Evolutionary conservation across 2,329 filamentous ascomycete species (phyloP), one percentile per base, ranked within the genome.

Genomic region (Aspergillus transmontanensis): DNA sequence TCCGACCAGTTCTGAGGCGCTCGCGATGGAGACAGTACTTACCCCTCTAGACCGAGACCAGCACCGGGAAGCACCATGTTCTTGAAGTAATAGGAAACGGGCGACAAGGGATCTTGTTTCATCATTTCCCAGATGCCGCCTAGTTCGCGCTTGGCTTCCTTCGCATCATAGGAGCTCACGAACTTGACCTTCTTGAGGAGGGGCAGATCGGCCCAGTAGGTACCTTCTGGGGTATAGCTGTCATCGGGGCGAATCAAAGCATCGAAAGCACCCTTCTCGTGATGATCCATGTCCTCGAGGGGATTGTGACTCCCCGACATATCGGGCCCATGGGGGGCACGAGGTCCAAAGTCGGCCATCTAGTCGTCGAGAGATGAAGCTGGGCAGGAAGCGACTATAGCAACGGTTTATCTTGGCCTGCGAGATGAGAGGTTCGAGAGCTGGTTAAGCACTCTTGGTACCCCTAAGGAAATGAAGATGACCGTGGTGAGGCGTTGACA

Each of bases 51-150:
- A 75, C 93, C 90, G 58, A 98, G 87, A 76, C 94, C 94, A 68
- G 93, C 93, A 79, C 94, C 94, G 57, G 94, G 94, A 63, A 98
- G 88, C 59, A 97, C 90, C 80, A 94, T 94, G 76, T 96, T 95
- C 74, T 89, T 87, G 76, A 96, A 90, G 78, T 98, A 98, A 85
- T 89, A 95, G 28, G 85, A 82, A n/a, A 98, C 61, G 0, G 94
- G 93, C 60, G 89, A 91, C 19, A 97, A 84, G 34, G 94, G 93
- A 73, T 97, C 93, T 60, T 88, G 84, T 83, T 96, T 97, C 73
- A 92, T 86, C 91, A 97, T 96, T 39, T 78, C 68, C 82, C 91
- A 90, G 68, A 95, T 89, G 41, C 81, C 80, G 26, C 71, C 73
- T 46, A 90, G 81, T 80, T 98, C 94, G 59, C 84, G 82, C 69